Base-by-base conservation (phyloP, 257 asterid species). In the Primulina huaijiensis region DNA sequence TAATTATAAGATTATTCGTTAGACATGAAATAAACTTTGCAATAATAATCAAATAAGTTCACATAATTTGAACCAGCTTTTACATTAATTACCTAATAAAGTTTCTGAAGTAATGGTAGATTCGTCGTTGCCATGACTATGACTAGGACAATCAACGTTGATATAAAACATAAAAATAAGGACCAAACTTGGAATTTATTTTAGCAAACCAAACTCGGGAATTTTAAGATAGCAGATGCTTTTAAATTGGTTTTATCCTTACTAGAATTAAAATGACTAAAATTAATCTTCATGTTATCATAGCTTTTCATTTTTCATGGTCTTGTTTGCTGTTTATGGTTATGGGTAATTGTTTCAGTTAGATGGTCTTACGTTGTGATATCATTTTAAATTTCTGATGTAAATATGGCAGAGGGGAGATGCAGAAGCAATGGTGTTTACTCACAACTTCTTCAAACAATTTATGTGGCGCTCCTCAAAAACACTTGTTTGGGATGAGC, bases 401-500 rank as follows among this genome's bases (percentile, higher is more conserved):
- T 57, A 55, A 38, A 33, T 75, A 78, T 74, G 79, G 76, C 84
- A 93, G 99, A 81, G 79, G 80, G 97, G 99, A 63, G 97, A 90
- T 90, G 77, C 83, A 68, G 89, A 89, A 77, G 96, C 99, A 43
- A 84, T 80, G 76, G 50, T 70, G 55, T 93, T 90, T 78, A 76
- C 96, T 0, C 96, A 93, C 60, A 81, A 70, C 37, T 85, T 85
- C 80, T 90, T 93, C 59, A 86, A 85, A 72, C 87, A 78, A 64
- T 76, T 90, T 53, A 87, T 93, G 97, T 93, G 99, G 99, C 90
- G 99, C 74, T 82, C 97, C 73, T 89, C 99, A 53, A 93, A 93
- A 78, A 82, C 67, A 55, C 87, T 86, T 76, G 96, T 93, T 74
- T 83, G 87, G 76, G 96, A 89, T 37, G 99, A 93, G 79, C 77